phyloP scores from a whole-genome alignment of 345 rosid genomes.

The Clausena lansium region DNA sequence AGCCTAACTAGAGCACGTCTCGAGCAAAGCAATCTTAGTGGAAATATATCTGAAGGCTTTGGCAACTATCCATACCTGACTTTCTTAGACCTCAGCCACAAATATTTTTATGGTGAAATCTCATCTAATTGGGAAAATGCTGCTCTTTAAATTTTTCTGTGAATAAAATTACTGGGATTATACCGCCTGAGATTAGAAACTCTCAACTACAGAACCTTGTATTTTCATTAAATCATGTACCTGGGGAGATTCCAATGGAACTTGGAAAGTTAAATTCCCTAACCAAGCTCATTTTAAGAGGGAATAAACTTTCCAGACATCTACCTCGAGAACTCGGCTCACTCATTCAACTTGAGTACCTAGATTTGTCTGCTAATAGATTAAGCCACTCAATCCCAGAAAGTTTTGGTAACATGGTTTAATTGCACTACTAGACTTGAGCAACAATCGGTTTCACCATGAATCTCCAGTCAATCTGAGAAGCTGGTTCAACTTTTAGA shows the following conservation, averaged over 20 bases:
- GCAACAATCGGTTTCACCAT: conserved; percentile 24
- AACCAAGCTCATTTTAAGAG: conserved; percentile 15
- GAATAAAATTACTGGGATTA: background rate
- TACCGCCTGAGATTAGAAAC: conserved; percentile 12
- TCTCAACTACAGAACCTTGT: conserved; percentile 13
- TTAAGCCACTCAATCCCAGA: background rate
- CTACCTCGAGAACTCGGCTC: background rate
- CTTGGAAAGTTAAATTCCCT: conserved; percentile 18
- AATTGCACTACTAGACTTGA: conserved; percentile 19
- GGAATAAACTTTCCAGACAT: background rate
- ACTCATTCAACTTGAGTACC: background rate
- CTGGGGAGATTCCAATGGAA: conserved; percentile 25
- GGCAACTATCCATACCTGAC: too few species aligned
- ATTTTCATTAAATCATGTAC: conserved; percentile 19
- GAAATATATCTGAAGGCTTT: background rate
- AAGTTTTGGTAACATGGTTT: background rate
- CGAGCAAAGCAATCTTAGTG: background rate
- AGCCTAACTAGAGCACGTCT: conserved; percentile 4
- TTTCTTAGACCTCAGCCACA: background rate
- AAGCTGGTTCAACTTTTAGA: background rate
- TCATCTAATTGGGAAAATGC: background rate
- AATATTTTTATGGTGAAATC: background rate
- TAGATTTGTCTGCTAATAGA: background rate
- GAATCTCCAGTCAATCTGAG: conserved; percentile 19
- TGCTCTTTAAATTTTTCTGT: background rate